These are phyloP conservation scores for Bremia lactucae DNA, from an alignment of 352 stramenopile species.

Conservation along the genomic window DNA sequence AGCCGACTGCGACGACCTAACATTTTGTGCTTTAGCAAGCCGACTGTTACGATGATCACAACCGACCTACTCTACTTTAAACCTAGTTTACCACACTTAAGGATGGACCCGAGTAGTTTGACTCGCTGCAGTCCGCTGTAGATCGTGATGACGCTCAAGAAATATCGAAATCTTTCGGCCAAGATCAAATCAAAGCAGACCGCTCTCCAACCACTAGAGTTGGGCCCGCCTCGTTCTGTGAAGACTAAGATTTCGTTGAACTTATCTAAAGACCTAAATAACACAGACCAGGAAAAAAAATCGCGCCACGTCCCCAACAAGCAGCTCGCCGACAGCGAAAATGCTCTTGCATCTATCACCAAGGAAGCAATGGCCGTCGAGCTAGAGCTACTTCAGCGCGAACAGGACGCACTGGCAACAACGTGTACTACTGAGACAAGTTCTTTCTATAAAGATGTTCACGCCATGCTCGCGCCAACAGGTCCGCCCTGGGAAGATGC, in stretches of 20 bases:
- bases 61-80: neutral
- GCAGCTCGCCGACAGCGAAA: neutral
- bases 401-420: neutral
- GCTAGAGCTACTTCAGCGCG: neutral
- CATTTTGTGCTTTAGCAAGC: neutral
- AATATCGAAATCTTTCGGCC: neutral
- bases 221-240: neutral
- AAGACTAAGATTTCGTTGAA: neutral
- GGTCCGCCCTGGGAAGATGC: too few relatives aligned
- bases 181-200: neutral
- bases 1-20: neutral
- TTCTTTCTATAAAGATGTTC: neutral
- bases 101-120: neutral
- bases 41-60: neutral
- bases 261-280: neutral
- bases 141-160: neutral
- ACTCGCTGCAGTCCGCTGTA: neutral
- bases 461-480: neutral
- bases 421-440: neutral
- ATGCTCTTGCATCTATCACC: neutral
- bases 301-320: neutral
- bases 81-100: neutral
- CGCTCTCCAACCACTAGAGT: neutral
- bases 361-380: neutral
- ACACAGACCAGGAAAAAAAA: neutral